Base-by-base conservation (phyloP, 2,329 filamentous ascomycete species). In the Pochonia chlamydosporia region DNA sequence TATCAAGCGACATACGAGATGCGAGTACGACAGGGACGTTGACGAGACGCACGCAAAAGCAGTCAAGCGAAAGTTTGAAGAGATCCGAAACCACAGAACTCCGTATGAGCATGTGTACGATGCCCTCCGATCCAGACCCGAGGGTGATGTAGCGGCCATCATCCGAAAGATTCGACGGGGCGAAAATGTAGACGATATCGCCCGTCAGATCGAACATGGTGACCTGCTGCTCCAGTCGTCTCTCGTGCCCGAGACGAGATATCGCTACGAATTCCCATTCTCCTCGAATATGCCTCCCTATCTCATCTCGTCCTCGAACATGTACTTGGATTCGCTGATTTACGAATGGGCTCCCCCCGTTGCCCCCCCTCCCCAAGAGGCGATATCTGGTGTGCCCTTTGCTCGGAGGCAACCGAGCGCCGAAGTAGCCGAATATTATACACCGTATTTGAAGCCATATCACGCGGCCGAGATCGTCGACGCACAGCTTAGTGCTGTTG, bases 191-290 rank as follows among this genome's bases (percentile, higher is more conserved):
- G 46, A 43, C 11, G 49, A 57, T 6, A 59, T 69, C 31, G 40
- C 67, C 14, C 59, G 58, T 18, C 61, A 62, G 37, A 58, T 68
- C 46, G 56, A 56, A 37, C 56, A 62, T 31, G 64, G 67, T 16
- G 61, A 67, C 48, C 49, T 66, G 14, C 56, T 67, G 13, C 50
- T 68, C 3, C 62, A 69, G 52, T 53, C 66, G 13, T 54, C 61
- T 2, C 47, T 68, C 7, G 46, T 54, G 1, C 64, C 66, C 6
- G 64, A 68, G 48, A 55, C 63, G 5, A 54, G 61, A 3, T 60
- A 55, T 35, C 63, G 63, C 26, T 68, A 63, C 45, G 58, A 63
- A 45, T 68, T 69, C 35, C 66, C 65, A 1, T 64, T 62, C 43
- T 41, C 57, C 13, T 20, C 52, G 6, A 53, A 60, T 5, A 64